phyloP scores from a whole-genome alignment of 2,329 filamentous ascomycete species.

The Grosmannia clavigera region DNA sequence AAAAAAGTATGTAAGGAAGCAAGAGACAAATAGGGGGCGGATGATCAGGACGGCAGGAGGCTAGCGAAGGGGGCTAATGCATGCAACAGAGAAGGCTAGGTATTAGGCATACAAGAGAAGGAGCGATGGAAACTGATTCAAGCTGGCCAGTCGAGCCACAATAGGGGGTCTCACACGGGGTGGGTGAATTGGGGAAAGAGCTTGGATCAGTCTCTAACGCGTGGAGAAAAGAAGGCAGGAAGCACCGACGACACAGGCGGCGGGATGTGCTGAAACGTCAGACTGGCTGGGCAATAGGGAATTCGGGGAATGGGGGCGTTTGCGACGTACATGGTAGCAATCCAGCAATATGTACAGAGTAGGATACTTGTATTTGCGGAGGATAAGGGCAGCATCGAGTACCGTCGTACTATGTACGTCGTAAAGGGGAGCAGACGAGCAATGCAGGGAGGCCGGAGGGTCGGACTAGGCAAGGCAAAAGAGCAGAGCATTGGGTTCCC shows the following conservation, averaged over 20 bases:
- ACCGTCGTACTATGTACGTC: no score
- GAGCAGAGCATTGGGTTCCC: background rate
- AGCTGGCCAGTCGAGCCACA: background rate
- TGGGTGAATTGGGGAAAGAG: background rate
- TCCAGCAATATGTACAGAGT: background rate
- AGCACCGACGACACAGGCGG: conserved; percentile 17
- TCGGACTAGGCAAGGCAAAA: background rate
- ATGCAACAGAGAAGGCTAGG: background rate
- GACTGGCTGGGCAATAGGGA: conserved; percentile 2
- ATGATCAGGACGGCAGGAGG: background rate
- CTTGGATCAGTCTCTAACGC: background rate
- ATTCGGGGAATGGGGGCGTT: background rate
- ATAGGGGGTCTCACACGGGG: background rate
- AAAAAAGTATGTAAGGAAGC: background rate
- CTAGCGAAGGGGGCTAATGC: background rate
- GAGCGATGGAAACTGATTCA: background rate
- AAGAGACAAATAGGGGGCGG: background rate
- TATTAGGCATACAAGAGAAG: background rate
- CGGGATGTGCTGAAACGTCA: conserved; percentile 18
- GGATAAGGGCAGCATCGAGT: background rate
- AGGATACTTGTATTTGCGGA: background rate
- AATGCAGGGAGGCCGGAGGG: background rate
- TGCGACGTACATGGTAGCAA: background rate
- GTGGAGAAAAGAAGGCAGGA: conserved; percentile 2
- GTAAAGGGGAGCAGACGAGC: background rate